Evolutionary conservation across 352 stramenopile species (phyloP).

Genomic region (Globisporangium cederbergense): DNA sequence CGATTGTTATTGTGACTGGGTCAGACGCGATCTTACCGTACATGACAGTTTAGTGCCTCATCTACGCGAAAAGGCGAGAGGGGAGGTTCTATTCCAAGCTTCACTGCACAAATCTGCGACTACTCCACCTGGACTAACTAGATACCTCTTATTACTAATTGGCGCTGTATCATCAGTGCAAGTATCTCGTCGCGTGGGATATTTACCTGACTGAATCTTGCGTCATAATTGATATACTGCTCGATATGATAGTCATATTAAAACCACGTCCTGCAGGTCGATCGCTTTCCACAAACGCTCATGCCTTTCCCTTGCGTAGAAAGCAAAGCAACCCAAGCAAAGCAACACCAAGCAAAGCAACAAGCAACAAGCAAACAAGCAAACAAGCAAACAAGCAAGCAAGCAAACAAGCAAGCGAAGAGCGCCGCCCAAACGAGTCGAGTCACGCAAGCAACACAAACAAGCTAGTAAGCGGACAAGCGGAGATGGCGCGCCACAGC

Average conservation of each 20-base stretch:
- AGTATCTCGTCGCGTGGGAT: too few relatives aligned
- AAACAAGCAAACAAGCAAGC: neutral
- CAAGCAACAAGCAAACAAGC: neutral
- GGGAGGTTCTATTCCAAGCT: too few relatives aligned
- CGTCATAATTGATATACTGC: neutral
- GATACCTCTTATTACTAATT: neutral
- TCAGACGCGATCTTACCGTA: neutral
- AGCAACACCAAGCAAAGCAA: neutral
- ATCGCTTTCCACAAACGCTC: neutral
- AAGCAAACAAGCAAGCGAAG: neutral
- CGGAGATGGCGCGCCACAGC: conserved; percentile 69
- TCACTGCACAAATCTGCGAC: neutral
- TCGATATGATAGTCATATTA: neutral
- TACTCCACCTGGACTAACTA: neutral
- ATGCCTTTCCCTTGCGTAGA: neutral
- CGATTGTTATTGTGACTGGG: neutral
- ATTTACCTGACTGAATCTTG: neutral
- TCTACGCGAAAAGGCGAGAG: too few relatives aligned
- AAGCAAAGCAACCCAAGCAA: neutral
- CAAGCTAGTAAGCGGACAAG: neutral
- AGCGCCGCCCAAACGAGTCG: too few relatives aligned
- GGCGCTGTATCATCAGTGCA: too few relatives aligned
- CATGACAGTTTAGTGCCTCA: neutral
- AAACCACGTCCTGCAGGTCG: neutral
- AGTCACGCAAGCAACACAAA: neutral